Percentiles rank a stretch among this genome's conserved stretches.
phyloP scores from a whole-genome alignment of 352 stramenopile species.

The Globisporangium alternatum region DNA sequence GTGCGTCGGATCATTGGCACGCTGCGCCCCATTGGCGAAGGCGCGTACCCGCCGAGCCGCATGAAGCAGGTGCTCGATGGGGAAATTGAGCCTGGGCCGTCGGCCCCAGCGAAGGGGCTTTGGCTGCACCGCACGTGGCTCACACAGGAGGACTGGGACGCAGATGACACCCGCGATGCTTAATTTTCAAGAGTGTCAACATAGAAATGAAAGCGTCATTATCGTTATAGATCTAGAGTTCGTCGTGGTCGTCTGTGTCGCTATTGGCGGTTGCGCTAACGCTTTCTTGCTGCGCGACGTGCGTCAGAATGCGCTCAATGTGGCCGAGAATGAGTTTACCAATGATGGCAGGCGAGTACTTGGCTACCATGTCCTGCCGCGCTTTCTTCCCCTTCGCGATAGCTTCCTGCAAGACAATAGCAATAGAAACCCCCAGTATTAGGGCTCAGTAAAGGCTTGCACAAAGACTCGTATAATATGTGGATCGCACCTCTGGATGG shows the following conservation, averaged over 20 bases:
- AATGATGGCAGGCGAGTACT: constrained; percentile 79
- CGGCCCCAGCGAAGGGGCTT: constrained; percentile 69
- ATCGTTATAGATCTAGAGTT: constrained; percentile 39
- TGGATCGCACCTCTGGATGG: constrained; percentile 43
- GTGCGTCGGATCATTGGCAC: constrained; percentile 84
- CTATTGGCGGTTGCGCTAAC: not conserved
- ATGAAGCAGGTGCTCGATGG: constrained; percentile 74
- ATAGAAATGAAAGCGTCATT: not conserved
- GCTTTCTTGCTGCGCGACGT: constrained; percentile 23
- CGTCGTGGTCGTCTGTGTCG: constrained; percentile 33
- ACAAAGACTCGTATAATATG: not conserved
- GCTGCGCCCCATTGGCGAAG: constrained; percentile 74
- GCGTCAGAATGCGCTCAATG: constrained; percentile 57
- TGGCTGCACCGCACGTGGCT: constrained; percentile 87
- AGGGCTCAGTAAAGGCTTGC: not conserved
- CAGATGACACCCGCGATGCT: constrained; percentile 30
- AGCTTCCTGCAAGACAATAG: constrained; percentile 38
- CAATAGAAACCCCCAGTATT: not conserved
- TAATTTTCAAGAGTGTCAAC: constrained; percentile 27
- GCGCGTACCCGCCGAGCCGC: constrained; percentile 39
- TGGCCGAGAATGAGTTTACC: constrained; percentile 63
- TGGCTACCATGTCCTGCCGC: constrained; percentile 76
- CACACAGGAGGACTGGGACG: constrained; percentile 68
- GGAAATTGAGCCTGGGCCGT: constrained; percentile 52
- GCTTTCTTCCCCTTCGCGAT: constrained; percentile 63